Evolutionary conservation across 2,329 filamentous ascomycete species (phyloP), one percentile per base, ranked within the genome.

Genomic region (Trichoderma sp.): DNA sequence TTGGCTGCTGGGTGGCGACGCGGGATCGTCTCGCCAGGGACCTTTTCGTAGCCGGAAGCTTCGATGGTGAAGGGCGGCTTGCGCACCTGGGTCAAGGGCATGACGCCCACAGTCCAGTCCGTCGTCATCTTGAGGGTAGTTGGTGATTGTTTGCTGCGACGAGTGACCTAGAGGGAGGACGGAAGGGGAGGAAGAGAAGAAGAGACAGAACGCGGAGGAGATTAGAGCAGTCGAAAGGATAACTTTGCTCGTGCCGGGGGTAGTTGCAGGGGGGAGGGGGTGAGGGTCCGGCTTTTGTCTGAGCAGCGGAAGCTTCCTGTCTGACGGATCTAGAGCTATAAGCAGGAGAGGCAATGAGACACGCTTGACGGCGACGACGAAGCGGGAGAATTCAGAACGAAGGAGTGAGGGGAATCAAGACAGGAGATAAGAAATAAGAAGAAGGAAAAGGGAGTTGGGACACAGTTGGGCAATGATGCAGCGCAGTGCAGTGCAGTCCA

Each of bases 21-120:
- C 51, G 94, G 94, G 75, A 94, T 90, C 64, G 94, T 95, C 85
- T 97, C 94, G 84, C 94, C 94, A 6, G 91, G 86, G 73, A 92
- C 87, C 76, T 91, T 90, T 78, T 90, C 83, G 75, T 85, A 89
- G 77, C 90, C 92, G 18, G 92, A 84, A 12, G 87, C 89, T 77
- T 96, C 92, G 78, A 94, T 84, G 71, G 91, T 91, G 84, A 91
- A 95, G 15, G 93, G 93, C 39, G 90, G 88, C 81, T 90, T 89
- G 82, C 92, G 90, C 77, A 88, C 84, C 82, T 88, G 88, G 77
- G 85, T 82, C 74, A 89, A 79, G 73, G 88, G 88, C 79, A 86
- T 82, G 32, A 84, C 80, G 74, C 84, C 84, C 76, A 77, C 77
- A 70, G 77, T 83, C 80, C 82, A 84, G 76, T 82, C 78, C 69